Conservation (phyloP, 2,329 filamentous ascomycete genomes). For the Escovopsis sp. region DNA sequence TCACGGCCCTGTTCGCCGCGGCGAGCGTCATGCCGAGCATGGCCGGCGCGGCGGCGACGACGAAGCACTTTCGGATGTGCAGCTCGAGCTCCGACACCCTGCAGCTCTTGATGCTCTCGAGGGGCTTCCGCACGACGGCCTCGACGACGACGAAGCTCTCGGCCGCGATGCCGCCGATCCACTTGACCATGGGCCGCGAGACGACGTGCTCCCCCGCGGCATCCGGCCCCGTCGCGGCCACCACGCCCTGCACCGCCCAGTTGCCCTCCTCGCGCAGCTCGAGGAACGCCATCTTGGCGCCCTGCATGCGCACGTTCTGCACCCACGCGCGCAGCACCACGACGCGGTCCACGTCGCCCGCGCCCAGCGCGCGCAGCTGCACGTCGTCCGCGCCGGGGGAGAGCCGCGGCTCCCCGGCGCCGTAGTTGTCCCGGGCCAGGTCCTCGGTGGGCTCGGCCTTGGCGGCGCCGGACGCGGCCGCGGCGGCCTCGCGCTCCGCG, state of each 20-base stretch:
- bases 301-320: conserved; percentile 48
- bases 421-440: conserved; percentile 65
- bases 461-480: conserved; percentile 52
- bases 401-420: conserved; percentile 46
- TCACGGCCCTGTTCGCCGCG: conserved; percentile 38
- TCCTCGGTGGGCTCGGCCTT: conserved; percentile 53
- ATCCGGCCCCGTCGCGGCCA: conserved; percentile 39
- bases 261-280: conserved; percentile 60
- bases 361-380: conserved; percentile 47
- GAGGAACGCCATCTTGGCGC: conserved; percentile 71
- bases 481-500: conserved; percentile 61
- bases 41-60: conserved; percentile 50
- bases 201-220: conserved; percentile 43
- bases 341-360: conserved; percentile 51
- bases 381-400: conserved; percentile 41
- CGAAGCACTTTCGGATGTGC: conserved; percentile 73
- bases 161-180: conserved; percentile 55
- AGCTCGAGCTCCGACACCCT: conserved; percentile 69
- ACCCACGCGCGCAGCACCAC: conserved; percentile 69
- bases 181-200: conserved; percentile 90
- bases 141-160: conserved; percentile 78
- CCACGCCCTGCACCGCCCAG: conserved; percentile 66
- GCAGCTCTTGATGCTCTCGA: conserved; percentile 79
- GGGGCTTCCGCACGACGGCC: conserved; percentile 64
- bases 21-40: conserved; percentile 44